Evolutionary conservation across 192 early-diverging fungal genomes (phyloP).

Genomic region (Lobulomyces angularis): DNA sequence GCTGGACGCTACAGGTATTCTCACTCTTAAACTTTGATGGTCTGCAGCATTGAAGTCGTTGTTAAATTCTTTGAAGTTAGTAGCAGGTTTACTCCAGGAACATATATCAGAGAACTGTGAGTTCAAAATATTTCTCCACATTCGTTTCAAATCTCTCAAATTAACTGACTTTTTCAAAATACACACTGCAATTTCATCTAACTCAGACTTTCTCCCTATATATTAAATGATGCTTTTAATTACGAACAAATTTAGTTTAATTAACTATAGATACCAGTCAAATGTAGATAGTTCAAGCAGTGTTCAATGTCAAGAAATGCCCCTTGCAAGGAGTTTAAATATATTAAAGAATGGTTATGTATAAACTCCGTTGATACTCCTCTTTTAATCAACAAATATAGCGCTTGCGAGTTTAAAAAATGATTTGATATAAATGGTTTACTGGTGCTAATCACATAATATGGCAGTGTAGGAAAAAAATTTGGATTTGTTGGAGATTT

Average conservation of each 20-base stretch:
- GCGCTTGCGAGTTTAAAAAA: constrained; percentile 10
- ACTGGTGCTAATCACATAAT: constrained; percentile 1
- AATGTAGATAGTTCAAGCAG: no score
- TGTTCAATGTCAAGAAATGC: no score
- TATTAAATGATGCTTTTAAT: constrained; percentile 7
- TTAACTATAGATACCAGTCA: no score
- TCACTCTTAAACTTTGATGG: constrained; percentile 3
- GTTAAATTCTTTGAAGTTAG: no score
- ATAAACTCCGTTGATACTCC: constrained; percentile 8
- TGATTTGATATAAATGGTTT: background rate
- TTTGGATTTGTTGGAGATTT: background rate
- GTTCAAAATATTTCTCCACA: no score
- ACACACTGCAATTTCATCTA: no score
- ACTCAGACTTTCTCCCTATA: constrained; percentile 8
- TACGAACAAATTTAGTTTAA: background rate
- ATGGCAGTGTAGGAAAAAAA: constrained; percentile 9
- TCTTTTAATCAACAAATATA: constrained; percentile 12
- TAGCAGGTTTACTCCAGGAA: no score
- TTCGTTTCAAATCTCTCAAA: no score
- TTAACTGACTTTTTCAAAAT: no score
- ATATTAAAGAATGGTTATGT: background rate
- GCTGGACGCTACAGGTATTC: constrained; percentile 3
- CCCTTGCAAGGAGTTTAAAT: no score
- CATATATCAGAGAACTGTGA: no score
- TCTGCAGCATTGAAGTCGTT: no score